Base-by-base conservation (phyloP, 768 basidiomycete species). In the Panaeolus cyanescens region DNA sequence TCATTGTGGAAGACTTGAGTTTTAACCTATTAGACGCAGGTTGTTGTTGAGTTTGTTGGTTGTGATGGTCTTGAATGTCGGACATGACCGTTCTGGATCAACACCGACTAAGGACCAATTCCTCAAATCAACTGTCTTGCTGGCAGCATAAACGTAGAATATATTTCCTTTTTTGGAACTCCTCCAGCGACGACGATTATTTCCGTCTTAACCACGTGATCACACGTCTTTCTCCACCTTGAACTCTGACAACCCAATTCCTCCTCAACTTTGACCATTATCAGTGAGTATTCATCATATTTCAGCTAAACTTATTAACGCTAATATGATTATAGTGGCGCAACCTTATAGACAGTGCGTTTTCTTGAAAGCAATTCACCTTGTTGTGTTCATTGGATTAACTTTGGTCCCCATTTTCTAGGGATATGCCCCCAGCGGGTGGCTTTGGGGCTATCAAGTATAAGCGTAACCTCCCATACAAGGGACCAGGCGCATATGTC, bases 381-480 rank as follows among this genome's bases (percentile, higher is more conserved):
- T 55, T 32, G 54, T 19, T 28, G n/a, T 58, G 19, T 58, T 39
- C 56, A 20, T 28, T 28, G 28, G 31, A 42, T 42, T 58, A 31
- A 58, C 56, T 31, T 31, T 22, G 34, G 34, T 58, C 20, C 56
- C 42, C 56, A 20, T 58, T 67, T 59, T 62, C 61, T 77, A 97
- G 96, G 77, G 96, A 99, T 72, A 91, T 99, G 88, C 96, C 96
- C 68, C 96, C 96, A 39, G 67, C 87, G 45, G 95, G 95, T 63
- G 96, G 96, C 2, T 99, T 96, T 77, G 95, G 93, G 72, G 78
- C 90, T 30, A 78, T 99, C 78, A 90, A 90, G 76, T 99, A 98
- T 85, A 96, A 95, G 76, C 91, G 96, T 67, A 96, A 96, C 76
- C 85, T 99, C 53, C 95, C 96, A 50, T 80, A 93, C 72, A 86